Percentiles rank a stretch among this genome's conserved stretches.
Conservation (phyloP, 768 basidiomycete genomes). For the Inosperma sp. region DNA sequence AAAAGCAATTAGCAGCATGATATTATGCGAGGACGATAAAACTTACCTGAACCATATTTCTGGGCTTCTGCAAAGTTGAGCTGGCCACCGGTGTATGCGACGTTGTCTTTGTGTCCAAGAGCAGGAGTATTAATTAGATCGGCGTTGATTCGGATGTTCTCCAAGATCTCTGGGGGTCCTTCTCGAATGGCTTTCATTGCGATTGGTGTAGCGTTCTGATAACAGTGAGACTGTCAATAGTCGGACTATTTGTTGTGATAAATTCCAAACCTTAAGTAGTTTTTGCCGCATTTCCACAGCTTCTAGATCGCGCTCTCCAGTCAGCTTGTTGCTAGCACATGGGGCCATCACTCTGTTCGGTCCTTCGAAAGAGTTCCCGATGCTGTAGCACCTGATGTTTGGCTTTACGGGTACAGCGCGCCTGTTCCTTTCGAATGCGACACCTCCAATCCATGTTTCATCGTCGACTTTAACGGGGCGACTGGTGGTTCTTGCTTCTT, state of each 20-base stretch:
- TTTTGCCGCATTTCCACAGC: neutral
- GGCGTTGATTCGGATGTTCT: neutral
- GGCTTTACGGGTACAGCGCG: neutral
- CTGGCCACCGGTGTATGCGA: neutral
- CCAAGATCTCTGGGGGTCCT: neutral
- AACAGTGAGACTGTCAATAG: neutral
- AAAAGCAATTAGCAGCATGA: neutral
- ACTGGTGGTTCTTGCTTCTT: neutral
- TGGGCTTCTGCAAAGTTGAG: neutral
- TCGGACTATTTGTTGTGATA: neutral
- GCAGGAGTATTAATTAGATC: constrained; percentile 1
- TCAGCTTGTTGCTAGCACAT: neutral
- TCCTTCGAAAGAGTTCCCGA: constrained; percentile 6
- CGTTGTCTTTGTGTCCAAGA: neutral
- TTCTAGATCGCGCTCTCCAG: neutral
- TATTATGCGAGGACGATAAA: neutral
- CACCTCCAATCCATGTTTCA: neutral
- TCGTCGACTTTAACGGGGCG: neutral
- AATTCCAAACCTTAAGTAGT: neutral
- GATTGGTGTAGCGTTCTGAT: neutral
- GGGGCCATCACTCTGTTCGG: constrained; percentile 2
- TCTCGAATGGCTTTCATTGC: neutral
- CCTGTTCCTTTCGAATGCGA: neutral
- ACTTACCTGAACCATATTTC: neutral
- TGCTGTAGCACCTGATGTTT: neutral